These are phyloP conservation scores for Saturnispora silvae DNA, from an alignment of 805 yeast species.

Conservation along the genomic window DNA sequence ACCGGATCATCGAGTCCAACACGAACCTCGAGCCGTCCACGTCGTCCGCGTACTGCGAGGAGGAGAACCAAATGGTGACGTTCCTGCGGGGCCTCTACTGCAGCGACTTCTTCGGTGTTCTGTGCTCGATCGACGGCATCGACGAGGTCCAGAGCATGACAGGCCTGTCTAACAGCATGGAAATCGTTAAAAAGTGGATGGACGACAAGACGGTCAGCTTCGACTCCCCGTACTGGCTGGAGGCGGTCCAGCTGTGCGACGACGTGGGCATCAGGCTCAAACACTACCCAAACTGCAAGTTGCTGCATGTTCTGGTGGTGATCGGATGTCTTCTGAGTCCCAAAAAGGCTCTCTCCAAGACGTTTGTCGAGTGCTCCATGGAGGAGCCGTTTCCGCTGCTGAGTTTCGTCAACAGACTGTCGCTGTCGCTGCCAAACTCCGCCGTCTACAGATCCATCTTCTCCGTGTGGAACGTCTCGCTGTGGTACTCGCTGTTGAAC, in stretches of 20 bases:
- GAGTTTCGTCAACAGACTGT: constrained; percentile 4
- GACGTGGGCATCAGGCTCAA: constrained; percentile 9
- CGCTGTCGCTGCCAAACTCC: background rate
- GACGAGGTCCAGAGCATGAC: constrained; percentile 14
- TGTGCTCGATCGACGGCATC: constrained; percentile 19
- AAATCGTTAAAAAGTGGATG: constrained; percentile 10
- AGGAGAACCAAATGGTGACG: constrained; percentile 18
- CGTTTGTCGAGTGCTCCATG: constrained; percentile 12
- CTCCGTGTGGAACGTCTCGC: constrained; percentile 11
- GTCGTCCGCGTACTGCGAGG: constrained; percentile 14
- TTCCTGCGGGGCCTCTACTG: constrained; percentile 9
- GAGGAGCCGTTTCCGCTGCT: constrained; percentile 10
- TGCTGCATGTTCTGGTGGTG: constrained; percentile 6
- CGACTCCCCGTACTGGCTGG: constrained; percentile 6
- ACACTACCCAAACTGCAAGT: constrained; percentile 1
- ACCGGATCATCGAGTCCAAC: constrained; percentile 30
- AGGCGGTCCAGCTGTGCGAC: constrained; percentile 2
- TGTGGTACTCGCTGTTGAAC: constrained; percentile 10
- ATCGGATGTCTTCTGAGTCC: constrained; percentile 9
- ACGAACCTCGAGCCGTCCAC: background rate
- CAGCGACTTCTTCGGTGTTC: constrained; percentile 12
- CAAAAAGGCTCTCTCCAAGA: constrained; percentile 11
- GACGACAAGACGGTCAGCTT: background rate
- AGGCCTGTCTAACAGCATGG: constrained; percentile 12
- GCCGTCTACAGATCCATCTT: constrained; percentile 6